Conservation (phyloP, 352 stramenopile genomes). For the Phytophthora ohioensis region DNA sequence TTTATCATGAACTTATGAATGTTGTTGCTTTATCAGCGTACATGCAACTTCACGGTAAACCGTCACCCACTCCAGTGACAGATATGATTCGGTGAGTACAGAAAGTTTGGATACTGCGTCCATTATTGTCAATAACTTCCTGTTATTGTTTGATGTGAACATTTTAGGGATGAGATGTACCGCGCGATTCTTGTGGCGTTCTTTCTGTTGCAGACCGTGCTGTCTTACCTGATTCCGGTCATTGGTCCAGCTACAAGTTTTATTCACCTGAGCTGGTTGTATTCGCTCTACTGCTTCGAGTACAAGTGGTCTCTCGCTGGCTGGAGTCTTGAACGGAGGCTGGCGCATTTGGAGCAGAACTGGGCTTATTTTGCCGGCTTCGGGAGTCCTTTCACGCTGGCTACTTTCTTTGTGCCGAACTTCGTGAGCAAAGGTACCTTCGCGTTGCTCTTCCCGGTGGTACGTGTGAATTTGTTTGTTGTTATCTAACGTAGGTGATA, state of each 20-base stretch:
- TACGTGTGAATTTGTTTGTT: conserved; percentile 34
- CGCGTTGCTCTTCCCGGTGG: conserved; percentile 86
- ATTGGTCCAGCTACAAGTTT: conserved; percentile 82
- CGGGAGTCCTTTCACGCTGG: conserved; percentile 86
- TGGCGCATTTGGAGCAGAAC: conserved; percentile 85
- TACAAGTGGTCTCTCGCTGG: conserved; percentile 91
- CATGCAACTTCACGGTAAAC: conserved; percentile 83
- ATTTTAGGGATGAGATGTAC: conserved; percentile 80
- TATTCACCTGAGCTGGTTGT: conserved; percentile 88
- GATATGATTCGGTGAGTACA: conserved; percentile 87
- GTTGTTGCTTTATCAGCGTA: conserved; percentile 55
- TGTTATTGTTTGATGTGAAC: neutral
- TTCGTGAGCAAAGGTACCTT: conserved; percentile 93
- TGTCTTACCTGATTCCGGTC: conserved; percentile 84
- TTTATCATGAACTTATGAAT: neutral
- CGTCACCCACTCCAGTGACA: conserved; percentile 72
- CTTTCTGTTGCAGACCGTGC: conserved; percentile 86
- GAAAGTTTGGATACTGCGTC: neutral
- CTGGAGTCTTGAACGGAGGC: conserved; percentile 84
- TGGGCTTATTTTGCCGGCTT: conserved; percentile 92
- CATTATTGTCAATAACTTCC: no score
- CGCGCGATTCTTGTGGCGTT: conserved; percentile 87
- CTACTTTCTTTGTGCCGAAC: conserved; percentile 91
- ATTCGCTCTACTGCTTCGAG: conserved; percentile 92
- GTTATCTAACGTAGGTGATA: neutral